Evolutionary conservation across 2,329 filamentous ascomycete species (phyloP).

Genomic region (Neofusicoccum sp.): DNA sequence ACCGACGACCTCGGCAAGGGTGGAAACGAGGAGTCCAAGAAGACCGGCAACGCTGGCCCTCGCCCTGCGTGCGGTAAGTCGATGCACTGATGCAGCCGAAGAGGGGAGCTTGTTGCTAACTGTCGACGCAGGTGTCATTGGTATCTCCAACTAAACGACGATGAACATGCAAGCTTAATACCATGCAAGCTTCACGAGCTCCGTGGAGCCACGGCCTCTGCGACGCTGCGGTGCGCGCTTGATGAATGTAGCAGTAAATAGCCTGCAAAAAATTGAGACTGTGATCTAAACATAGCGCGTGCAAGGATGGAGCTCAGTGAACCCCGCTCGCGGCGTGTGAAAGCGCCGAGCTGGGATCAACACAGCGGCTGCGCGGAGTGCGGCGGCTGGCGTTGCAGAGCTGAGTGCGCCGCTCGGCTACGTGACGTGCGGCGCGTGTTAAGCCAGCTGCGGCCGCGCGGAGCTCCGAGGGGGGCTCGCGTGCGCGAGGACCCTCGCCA

Average conservation of each 20-base stretch:
- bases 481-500: slow-evolving; percentile 12
- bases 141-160: slow-evolving; percentile 70
- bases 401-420: neutral
- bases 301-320: neutral
- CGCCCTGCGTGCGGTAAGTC: slow-evolving; percentile 85
- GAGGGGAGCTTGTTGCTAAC: slow-evolving; percentile 15
- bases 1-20: slow-evolving; percentile 97
- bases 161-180: neutral
- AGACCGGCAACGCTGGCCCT: slow-evolving; percentile 93
- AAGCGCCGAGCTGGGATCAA: neutral
- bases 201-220: neutral
- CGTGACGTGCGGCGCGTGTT: neutral
- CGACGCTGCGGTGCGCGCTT: neutral
- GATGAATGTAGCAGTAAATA: slow-evolving; percentile 8
- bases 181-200: neutral
- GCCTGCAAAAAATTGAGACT: slow-evolving; percentile 3
- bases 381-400: neutral
- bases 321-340: too few species aligned
- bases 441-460: neutral
- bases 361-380: neutral
- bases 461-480: slow-evolving; percentile 14
- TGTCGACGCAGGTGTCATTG: slow-evolving; percentile 71
- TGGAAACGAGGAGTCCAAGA: slow-evolving; percentile 90
- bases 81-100: slow-evolving; percentile 2
- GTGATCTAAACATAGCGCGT: neutral